Percentiles rank a stretch among this genome's conserved stretches.
phyloP scores from a whole-genome alignment of 1,284 basidiomycete species.

The Clitocybe nebularis region DNA sequence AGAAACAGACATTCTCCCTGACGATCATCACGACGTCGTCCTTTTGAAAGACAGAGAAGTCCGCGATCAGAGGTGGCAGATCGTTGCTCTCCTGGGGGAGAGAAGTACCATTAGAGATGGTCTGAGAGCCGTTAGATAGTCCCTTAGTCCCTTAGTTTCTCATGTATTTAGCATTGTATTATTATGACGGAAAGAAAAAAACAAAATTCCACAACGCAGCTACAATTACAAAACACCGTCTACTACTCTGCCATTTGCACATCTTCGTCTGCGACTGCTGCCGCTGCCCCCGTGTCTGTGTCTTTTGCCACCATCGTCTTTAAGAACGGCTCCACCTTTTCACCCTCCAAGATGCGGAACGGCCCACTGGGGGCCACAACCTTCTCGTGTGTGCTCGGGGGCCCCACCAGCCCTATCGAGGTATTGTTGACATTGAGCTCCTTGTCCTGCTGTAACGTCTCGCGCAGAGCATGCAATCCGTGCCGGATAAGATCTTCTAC shows the following conservation, averaged over 20 bases:
- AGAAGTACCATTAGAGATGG: constrained; percentile 70
- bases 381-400: constrained; percentile 56
- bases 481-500: constrained; percentile 87
- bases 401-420: constrained; percentile 87
- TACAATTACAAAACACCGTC: constrained; percentile 13
- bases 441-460: constrained; percentile 97
- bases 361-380: constrained; percentile 44
- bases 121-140: constrained; percentile 31
- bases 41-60: constrained; percentile 62
- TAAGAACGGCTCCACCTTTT: constrained; percentile 68
- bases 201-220: neutral
- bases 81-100: constrained; percentile 69
- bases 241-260: constrained; percentile 75
- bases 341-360: constrained; percentile 82
- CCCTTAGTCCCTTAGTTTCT: no score
- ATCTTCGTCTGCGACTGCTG: constrained; percentile 57
- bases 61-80: constrained; percentile 68
- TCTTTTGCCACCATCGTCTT: constrained; percentile 69
- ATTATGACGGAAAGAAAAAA: neutral
- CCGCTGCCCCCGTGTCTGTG: constrained; percentile 33
- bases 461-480: constrained; percentile 88
- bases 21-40: constrained; percentile 50
- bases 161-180: no score
- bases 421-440: constrained; percentile 90
- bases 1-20: constrained; percentile 42